A percentile compares a stretch with the other conserved stretches of the same genome.
Conservation (phyloP, 345 rosid species). For the Citropsis articulata region DNA sequence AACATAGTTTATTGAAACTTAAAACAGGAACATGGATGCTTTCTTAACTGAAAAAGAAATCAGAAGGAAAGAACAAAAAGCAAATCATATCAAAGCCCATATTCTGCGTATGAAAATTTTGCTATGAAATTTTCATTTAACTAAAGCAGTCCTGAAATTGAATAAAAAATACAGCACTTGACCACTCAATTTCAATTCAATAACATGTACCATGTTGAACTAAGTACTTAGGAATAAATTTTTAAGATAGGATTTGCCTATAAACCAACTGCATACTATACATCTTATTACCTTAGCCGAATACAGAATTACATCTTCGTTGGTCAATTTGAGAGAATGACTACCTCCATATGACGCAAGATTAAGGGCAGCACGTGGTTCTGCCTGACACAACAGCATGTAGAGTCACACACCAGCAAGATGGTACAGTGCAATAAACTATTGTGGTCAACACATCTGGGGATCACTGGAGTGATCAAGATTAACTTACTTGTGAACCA, state of each 20-base stretch:
- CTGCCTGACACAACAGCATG: conserved; percentile 72
- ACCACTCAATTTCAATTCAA: background rate
- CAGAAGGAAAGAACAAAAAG: background rate
- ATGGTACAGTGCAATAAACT: conserved; percentile 3
- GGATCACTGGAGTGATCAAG: background rate
- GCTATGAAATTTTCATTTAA: background rate
- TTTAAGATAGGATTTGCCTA: background rate
- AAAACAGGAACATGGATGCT: background rate
- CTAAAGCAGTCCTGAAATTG: background rate
- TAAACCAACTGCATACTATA: background rate
- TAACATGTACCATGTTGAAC: background rate
- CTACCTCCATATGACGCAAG: conserved; percentile 95
- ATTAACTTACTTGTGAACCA: conserved; percentile 87
- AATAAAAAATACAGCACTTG: background rate
- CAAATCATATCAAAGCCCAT: background rate
- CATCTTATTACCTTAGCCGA: conserved; percentile 81
- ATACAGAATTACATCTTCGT: conserved; percentile 83
- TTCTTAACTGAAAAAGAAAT: background rate
- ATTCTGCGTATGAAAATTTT: background rate
- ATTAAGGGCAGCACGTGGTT: conserved; percentile 96
- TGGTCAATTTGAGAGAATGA: conserved; percentile 76
- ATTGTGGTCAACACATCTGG: background rate
- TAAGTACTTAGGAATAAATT: background rate
- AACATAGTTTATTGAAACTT: background rate
- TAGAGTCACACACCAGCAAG: conserved; percentile 32